Base-by-base conservation (phyloP, 2,329 filamentous ascomycete genomes). In the Sporothrix pseudoabietina region DNA sequence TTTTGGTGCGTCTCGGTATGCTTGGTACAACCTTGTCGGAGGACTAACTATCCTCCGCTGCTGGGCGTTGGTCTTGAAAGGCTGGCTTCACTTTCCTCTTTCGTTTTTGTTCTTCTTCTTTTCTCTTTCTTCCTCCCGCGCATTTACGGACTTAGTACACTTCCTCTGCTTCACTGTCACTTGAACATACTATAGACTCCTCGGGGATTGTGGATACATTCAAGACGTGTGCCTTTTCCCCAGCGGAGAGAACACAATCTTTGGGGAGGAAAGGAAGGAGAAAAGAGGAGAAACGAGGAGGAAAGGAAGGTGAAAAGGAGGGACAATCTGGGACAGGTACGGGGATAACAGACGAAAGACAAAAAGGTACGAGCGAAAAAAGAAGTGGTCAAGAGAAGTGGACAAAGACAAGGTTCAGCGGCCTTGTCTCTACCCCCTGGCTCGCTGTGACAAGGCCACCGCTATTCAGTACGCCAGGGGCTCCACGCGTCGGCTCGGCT, bases 401-500 rank as follows among this genome's bases (percentile, higher is more conserved):
- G 59, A 22, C 35, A 63, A 61, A 61, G 59, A 44, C 32, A 63
- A 44, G 35, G 39, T 63, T 59, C 39, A 59, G 44, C 59, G 39
- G 59, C 59, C 35, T 63, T 10, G 19, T 41, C 35, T n/a, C 8
- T 44, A 63, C 32, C 59, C n/a, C 44, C 26, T 63, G 59, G 59
- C 59, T 44, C 32, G 59, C 32, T 41, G 32, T n/a, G 4, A 8
- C 16, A 39, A 41, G 16, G 9, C 7, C 59, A 8, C 0, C 26
- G 26, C 35, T 35, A 35, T 8, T 35, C 35, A 35, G 35, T 35
- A 35, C 35, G 35, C 35, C 35, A 35, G 35, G 35, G 19, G 35
- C 19, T 61, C n/a, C 59, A 59, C 55, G 55, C 55, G 55, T 63
- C 35, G 39, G 35, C 35, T 63, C 59, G 63, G 63, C 44, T 68